A percentile compares a stretch with the other conserved stretches of the same genome.
These are phyloP conservation scores for Metschnikowia matae DNA, from an alignment of 805 yeast genomes.

Conservation along the genomic window DNA sequence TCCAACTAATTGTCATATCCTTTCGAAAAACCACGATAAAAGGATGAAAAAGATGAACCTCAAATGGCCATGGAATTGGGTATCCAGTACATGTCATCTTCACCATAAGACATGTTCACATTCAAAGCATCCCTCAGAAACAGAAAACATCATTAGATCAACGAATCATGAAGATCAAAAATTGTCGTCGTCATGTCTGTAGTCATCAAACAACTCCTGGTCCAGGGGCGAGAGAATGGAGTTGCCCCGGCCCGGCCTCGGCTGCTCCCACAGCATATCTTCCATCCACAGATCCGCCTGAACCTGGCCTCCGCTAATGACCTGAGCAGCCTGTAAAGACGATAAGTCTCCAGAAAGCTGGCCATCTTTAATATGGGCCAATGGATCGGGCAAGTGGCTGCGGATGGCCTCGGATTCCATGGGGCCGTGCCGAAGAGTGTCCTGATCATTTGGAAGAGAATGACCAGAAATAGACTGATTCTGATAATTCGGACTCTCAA, in stretches of 20 bases:
- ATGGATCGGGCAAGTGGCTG: conserved; percentile 39
- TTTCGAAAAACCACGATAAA: too few relatives aligned
- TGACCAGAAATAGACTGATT: too few relatives aligned
- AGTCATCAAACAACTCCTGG: conserved; percentile 42
- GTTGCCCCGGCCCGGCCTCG: conserved; percentile 3
- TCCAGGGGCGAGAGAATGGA: conserved; percentile 25
- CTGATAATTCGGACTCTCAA: background rate
- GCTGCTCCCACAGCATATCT: conserved; percentile 22
- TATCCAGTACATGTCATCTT: too few relatives aligned
- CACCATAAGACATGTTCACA: too few relatives aligned
- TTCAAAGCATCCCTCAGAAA: too few relatives aligned
- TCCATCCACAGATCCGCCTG: conserved; percentile 33
- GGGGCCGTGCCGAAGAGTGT: conserved; percentile 3
- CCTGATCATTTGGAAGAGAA: background rate
- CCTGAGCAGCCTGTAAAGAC: conserved; percentile 38
- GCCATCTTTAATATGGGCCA: conserved; percentile 41
- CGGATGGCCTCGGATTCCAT: conserved; percentile 16
- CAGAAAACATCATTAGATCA: too few relatives aligned
- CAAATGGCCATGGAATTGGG: too few relatives aligned
- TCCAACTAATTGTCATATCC: too few relatives aligned
- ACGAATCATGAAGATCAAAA: background rate
- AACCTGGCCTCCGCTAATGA: conserved; percentile 41
- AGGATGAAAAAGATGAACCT: too few relatives aligned
- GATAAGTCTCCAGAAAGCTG: conserved; percentile 25
- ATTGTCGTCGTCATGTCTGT: conserved; percentile 34